phyloP scores from a whole-genome alignment of 371 early-diverging fungal genomes.

The Mucor saturninus region DNA sequence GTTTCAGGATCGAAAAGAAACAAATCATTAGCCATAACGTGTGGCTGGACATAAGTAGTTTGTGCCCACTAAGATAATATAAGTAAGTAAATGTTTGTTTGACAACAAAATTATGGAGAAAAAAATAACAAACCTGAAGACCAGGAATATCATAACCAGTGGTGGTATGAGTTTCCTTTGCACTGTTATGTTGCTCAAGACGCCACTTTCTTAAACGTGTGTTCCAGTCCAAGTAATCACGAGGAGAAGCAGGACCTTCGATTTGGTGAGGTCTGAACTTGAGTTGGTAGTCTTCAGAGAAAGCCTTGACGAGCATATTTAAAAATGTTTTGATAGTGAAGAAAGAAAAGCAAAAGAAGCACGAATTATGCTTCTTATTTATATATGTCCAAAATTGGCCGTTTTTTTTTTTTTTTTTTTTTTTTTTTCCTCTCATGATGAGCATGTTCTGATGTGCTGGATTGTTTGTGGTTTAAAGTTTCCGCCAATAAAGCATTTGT shows the following conservation, averaged over 20 bases:
- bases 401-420: not conserved
- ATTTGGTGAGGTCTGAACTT: slow-evolving; percentile 29
- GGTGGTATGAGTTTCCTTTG: slow-evolving; percentile 12
- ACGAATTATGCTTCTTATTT: not conserved
- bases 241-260: slow-evolving; percentile 36
- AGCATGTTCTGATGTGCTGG: not conserved
- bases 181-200: slow-evolving; percentile 20
- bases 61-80: slow-evolving; percentile 24
- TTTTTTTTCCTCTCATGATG: not conserved
- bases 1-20: slow-evolving; percentile 29
- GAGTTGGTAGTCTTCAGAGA: slow-evolving; percentile 31
- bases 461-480: slow-evolving; percentile 2
- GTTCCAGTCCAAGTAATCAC: slow-evolving; percentile 35
- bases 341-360: slow-evolving; percentile 1
- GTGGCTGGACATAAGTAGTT: slow-evolving; percentile 33
- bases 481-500: not conserved
- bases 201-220: slow-evolving; percentile 27
- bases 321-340: not conserved
- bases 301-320: slow-evolving; percentile 37
- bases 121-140: slow-evolving; percentile 17
- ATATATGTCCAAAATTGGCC: not conserved
- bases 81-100: not conserved
- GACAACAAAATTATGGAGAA: not conserved
- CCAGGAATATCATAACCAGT: slow-evolving; percentile 25
- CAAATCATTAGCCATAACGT: slow-evolving; percentile 36